Evolutionary conservation across 2,329 filamentous ascomycete genomes (phyloP).

Genomic region (Nannizziopsis barbatae): DNA sequence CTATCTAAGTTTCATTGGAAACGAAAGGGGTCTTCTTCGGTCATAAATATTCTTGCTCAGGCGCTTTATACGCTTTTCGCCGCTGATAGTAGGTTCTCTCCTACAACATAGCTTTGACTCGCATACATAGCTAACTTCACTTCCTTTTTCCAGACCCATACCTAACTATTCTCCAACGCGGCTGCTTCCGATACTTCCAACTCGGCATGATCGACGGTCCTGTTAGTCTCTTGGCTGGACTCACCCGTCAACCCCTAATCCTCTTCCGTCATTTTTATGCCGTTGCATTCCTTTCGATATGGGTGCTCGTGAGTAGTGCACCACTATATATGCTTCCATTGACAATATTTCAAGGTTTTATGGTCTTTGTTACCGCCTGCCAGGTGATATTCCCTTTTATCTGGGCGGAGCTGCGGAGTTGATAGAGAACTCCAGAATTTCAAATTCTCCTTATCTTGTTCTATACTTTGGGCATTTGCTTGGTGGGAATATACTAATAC

Average conservation of each 20-base stretch:
- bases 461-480: neutral
- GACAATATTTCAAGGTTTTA: conserved; percentile 52
- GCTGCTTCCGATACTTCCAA: conserved; percentile 90
- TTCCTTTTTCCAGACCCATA: conserved; percentile 44
- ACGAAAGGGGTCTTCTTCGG: conserved; percentile 67
- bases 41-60: conserved; percentile 97
- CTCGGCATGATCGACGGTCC: conserved; percentile 64
- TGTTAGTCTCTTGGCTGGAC: conserved; percentile 66
- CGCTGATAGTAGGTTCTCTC: conserved; percentile 48
- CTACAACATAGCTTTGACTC: neutral
- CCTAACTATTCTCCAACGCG: conserved; percentile 68
- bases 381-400: conserved; percentile 75
- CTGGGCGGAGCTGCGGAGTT: conserved; percentile 50
- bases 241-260: conserved; percentile 64
- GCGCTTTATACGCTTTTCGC: conserved; percentile 87
- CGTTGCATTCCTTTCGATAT: conserved; percentile 80
- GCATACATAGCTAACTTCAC: neutral
- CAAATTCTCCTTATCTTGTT: neutral
- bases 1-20: conserved; percentile 74
- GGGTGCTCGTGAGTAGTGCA: conserved; percentile 48
- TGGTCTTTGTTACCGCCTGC: conserved; percentile 70
- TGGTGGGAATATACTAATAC: no score
- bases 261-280: conserved; percentile 90
- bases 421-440: conserved; percentile 4
- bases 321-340: conserved; percentile 50